phyloP scores from a whole-genome alignment of 306 rosid genomes.

The Ammopiptanthus mongolicus region DNA sequence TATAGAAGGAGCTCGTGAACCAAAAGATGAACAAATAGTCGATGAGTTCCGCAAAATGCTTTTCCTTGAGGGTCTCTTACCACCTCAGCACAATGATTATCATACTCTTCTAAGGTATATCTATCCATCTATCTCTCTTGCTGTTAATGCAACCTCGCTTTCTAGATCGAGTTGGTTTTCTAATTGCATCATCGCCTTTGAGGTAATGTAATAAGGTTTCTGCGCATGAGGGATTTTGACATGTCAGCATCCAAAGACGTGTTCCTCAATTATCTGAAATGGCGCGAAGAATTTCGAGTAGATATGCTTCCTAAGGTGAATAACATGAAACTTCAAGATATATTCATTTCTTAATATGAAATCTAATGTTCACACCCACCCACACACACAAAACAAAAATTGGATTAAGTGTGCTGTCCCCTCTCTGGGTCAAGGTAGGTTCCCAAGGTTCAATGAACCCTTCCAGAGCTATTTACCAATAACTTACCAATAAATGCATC shows the following conservation, averaged over 20 bases:
- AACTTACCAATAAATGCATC: too few relatives aligned
- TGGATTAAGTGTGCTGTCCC: too few relatives aligned
- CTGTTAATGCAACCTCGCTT: not conserved
- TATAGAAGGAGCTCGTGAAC: slow-evolving; percentile 63
- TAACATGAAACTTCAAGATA: not conserved
- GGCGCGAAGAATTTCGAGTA: slow-evolving; percentile 70
- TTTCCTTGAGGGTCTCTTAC: slow-evolving; percentile 43
- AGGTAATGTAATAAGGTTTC: slow-evolving; percentile 64
- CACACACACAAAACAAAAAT: too few relatives aligned
- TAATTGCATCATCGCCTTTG: not conserved
- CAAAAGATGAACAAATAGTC: slow-evolving; percentile 53
- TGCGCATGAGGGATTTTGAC: slow-evolving; percentile 87
- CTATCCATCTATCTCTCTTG: too few relatives aligned
- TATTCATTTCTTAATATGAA: not conserved
- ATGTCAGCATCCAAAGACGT: slow-evolving; percentile 52
- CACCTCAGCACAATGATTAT: slow-evolving; percentile 65
- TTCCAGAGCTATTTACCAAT: too few relatives aligned
- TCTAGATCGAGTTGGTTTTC: not conserved
- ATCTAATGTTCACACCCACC: too few relatives aligned
- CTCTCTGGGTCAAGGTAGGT: too few relatives aligned
- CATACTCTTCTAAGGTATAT: slow-evolving; percentile 88
- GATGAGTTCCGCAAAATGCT: slow-evolving; percentile 60
- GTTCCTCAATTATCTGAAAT: slow-evolving; percentile 68
- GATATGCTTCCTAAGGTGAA: slow-evolving; percentile 63
- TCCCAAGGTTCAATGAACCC: too few relatives aligned